These are phyloP conservation scores for Mucor velutinosus DNA, from an alignment of 371 early-diverging fungal species.

Conservation along the genomic window DNA sequence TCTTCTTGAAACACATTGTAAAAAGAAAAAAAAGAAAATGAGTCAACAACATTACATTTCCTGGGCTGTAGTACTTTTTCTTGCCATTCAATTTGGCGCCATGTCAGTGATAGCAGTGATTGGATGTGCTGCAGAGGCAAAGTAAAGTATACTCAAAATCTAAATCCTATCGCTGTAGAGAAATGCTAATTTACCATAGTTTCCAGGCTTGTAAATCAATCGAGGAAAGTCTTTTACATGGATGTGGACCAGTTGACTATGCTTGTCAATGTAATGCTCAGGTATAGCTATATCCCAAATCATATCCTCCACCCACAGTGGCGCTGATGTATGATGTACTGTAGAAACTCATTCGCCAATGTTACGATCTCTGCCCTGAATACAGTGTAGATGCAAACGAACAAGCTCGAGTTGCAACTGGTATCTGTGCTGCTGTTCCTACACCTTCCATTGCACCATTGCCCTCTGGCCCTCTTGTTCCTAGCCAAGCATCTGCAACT, in stretches of 20 bases:
- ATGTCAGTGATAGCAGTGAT: constrained; percentile 13
- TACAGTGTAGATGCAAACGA: constrained; percentile 25
- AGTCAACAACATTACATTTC: neutral
- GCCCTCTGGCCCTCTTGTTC: constrained; percentile 1
- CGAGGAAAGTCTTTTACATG: constrained; percentile 13
- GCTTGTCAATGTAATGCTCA: constrained; percentile 37
- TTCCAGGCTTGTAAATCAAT: constrained; percentile 35
- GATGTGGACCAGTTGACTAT: constrained; percentile 32
- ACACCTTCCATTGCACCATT: constrained; percentile 8
- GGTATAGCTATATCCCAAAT: too few species aligned
- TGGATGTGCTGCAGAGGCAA: constrained; percentile 36
- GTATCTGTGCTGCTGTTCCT: constrained; percentile 34
- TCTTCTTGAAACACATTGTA: neutral
- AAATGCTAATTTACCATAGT: constrained; percentile 8
- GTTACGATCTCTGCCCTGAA: constrained; percentile 35
- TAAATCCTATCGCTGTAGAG: neutral
- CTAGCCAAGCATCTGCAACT: constrained; percentile 4
- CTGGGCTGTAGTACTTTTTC: constrained; percentile 1
- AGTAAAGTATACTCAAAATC: constrained; percentile 18
- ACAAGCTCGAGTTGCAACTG: constrained; percentile 26
- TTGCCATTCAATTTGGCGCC: constrained; percentile 14
- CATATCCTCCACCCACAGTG: too few species aligned
- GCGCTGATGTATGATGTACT: too few species aligned
- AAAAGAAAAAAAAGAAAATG: too few species aligned
- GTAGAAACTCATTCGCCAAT: constrained; percentile 32